Evolutionary conservation across 192 early-diverging fungal species (phyloP), one percentile per base, ranked within the genome.

Genomic region (Coemansia sp.): DNA sequence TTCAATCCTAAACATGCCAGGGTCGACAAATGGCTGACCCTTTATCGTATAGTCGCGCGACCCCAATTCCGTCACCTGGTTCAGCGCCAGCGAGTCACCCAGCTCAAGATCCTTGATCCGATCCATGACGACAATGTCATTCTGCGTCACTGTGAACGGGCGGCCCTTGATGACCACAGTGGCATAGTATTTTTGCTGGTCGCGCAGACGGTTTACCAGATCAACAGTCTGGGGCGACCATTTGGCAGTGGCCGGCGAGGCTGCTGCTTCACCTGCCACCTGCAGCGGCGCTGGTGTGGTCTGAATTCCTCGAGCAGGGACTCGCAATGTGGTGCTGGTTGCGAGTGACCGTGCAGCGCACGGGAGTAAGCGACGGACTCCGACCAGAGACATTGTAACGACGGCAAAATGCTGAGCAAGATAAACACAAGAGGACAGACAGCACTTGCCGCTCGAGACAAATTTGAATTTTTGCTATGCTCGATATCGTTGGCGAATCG

Each of bases 71-170:
- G 87, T 84, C 27, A 95, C 90, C 46, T 90, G 83, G 70, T 94
- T 91, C 48, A 98, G 82, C 46, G 79, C 76, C 60, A 98, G 84
- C 32, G 91, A 83, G 80, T 97, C 95, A 18, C 97, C 97, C 1
- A 95, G 71, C 28, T 85, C 65, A 22, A 96, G 83, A 42, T 95
- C 91, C 32, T 89, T 89, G 65, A 95, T 87, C 18, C 91, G 71
- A 69, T 89, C 84, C 35, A 91, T 84, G 11, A 94, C 78, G 35
- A 98, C 85, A 49, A 95, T 80, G 67, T 98, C 97, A 76, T 93
- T 90, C 56, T 89, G 78, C 16, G 90, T 86, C 18, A 96, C 91
- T 50, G 92, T 84, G 74, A 89, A 95, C 6, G 89, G 93, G n/a
- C 90, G 85, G 54, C 84, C 85, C 49, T 91, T 88, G 56, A 98